A percentile compares a stretch with the other conserved stretches of the same genome.
Evolutionary conservation across 495 filamentous ascomycete genomes (phyloP).

Genomic region (Neurospora pannonica): DNA sequence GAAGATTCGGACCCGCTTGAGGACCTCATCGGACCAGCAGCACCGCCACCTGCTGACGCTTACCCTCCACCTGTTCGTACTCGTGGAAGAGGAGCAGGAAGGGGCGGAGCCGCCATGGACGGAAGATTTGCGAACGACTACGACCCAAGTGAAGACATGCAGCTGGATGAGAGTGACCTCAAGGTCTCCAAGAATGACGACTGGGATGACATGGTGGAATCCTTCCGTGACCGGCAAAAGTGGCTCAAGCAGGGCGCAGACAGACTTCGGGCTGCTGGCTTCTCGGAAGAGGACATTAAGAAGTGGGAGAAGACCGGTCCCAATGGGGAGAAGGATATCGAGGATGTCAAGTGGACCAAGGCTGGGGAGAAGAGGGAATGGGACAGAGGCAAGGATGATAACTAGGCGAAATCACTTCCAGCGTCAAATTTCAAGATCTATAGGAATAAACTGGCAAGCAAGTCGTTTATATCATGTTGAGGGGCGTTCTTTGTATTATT

Average conservation of each 20-base stretch:
- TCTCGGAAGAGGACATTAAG: slow-evolving; percentile 64
- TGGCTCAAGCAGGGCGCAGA: slow-evolving; percentile 77
- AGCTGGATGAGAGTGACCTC: slow-evolving; percentile 32
- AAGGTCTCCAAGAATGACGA: slow-evolving; percentile 38
- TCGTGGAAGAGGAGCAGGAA: slow-evolving; percentile 66
- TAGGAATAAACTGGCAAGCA: not conserved
- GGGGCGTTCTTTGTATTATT: not conserved
- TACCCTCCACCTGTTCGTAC: slow-evolving; percentile 37
- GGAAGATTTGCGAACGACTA: slow-evolving; percentile 68
- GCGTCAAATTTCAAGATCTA: not conserved
- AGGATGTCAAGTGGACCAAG: slow-evolving; percentile 71
- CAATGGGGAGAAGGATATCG: slow-evolving; percentile 45
- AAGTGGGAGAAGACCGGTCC: slow-evolving; percentile 61
- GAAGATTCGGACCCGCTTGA: slow-evolving; percentile 70
- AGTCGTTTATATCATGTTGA: not conserved
- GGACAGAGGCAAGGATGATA: slow-evolving; percentile 42
- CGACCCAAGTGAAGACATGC: slow-evolving; percentile 64
- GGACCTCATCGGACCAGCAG: slow-evolving; percentile 69
- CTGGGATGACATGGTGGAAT: slow-evolving; percentile 79
- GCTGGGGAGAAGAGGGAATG: slow-evolving; percentile 78
- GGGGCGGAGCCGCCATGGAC: slow-evolving; percentile 61
- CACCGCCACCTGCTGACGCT: slow-evolving; percentile 35
- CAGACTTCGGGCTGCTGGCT: slow-evolving; percentile 66
- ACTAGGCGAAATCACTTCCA: not conserved
- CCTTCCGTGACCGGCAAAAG: slow-evolving; percentile 66